Evolutionary conservation across 169 alveolate genomes (phyloP), one percentile per base, ranked within the genome.

Genomic region (Eimeria nieschulzi): DNA sequence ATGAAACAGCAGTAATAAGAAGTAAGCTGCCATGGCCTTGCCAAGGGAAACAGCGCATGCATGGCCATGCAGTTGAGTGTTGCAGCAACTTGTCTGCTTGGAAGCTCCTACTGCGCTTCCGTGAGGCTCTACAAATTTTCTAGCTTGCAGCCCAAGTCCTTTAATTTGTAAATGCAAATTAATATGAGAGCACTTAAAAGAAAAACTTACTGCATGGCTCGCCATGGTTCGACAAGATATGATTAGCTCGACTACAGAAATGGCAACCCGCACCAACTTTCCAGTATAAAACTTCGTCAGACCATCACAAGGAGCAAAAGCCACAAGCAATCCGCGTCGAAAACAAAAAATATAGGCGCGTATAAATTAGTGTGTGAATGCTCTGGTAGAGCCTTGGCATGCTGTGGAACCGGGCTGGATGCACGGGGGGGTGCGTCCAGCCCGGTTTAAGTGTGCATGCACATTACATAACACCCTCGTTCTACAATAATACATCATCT

Each of bases 251-350:
- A 51, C 85, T 53, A 76, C 66, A 13, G 85, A 53, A 54, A 54
- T 53, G 85, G 85, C 85, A 51, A n/a, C 55, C 85, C 70, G 85
- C 70, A 76, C 70, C 85, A 76, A 64, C 85, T 76, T 53, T n/a
- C 46, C 46, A 76, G 68, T 15, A 68, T n/a, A 66, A 66, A 76
- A 76, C 21, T 10, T 76, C 23, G 85, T 53, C 56, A 56, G 85
- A 21, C 55, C 85, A 76, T 12, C 55, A 51, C 66, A 76, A 21
- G 70, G 51, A 33, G 85, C 54, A 76, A 76, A 54, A 19, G 85
- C 85, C 85, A 73, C 15, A n/a, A 61, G 54, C 54, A 23, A 51
- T 76, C 85, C 85, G 53, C 25, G 85, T 39, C 55, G 10, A 76
- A 54, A 12, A 76, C 70, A 68, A 51, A 76, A 68, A 61, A 53